These are phyloP conservation scores for Geosmithia flava DNA, from an alignment of 2,329 filamentous ascomycete species.

Conservation along the genomic window DNA sequence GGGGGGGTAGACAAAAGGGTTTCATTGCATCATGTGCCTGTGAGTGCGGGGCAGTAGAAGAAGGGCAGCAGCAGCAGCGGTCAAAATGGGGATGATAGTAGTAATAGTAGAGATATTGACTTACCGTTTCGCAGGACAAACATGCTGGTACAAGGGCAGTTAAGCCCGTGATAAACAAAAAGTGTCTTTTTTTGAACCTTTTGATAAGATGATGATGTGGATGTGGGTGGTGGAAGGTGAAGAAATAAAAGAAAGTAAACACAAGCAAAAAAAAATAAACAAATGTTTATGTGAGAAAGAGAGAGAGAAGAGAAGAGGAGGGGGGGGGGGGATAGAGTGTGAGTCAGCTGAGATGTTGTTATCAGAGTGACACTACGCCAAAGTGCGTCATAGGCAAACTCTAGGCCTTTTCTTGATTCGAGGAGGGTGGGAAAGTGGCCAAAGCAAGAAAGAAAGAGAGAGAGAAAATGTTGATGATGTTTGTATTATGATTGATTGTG, in stretches of 20 bases:
- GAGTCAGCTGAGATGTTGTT: background rate
- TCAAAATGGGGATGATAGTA: background rate
- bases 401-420: background rate
- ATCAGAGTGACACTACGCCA: background rate
- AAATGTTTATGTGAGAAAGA: background rate
- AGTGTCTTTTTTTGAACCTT: background rate
- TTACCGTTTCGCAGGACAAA: slow-evolving; percentile 31
- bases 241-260: background rate
- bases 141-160: slow-evolving; percentile 14
- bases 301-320: background rate
- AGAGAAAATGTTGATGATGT: background rate
- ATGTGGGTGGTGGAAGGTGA: background rate
- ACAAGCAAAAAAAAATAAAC: background rate
- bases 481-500: background rate
- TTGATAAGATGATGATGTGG: background rate
- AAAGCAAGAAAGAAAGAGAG: too few relatives aligned
- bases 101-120: slow-evolving; percentile 19
- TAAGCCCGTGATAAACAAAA: background rate
- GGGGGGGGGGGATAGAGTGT: background rate
- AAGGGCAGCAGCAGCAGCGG: background rate
- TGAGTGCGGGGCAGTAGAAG: slow-evolving; percentile 1
- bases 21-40: background rate
- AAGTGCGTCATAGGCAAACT: background rate
- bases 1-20: background rate
- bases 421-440: too few relatives aligned